Base-by-base conservation (phyloP, 1,284 basidiomycete genomes). In the Tilletia caries region DNA sequence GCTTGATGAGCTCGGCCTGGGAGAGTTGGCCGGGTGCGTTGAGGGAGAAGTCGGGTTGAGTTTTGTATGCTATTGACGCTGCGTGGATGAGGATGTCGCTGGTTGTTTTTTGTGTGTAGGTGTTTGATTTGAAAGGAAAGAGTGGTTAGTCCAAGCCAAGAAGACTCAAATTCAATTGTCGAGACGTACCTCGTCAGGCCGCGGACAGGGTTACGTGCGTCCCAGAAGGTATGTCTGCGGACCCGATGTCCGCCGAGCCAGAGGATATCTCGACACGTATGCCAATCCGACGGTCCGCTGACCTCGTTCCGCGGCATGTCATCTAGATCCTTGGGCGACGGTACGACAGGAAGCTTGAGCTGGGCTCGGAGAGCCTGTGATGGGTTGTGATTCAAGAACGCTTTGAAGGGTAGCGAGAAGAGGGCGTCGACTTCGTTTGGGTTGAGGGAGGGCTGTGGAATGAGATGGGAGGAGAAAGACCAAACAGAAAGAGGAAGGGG, bases 1-100 rank as follows among this genome's bases (percentile, higher is more conserved):
- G 43, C 29, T 65, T 46, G 62, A 82, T 79, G 32, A 82, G 67
- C 2, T 71, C 71, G 0, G 75, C 74, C 27, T 79, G 71, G 15
- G 66, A 68, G 23, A 37, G 41, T 23, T 54, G 46, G 52, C 43
- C n/a, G n/a, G 60, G 67, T 10, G 68, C 67, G 2, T 25, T 18
- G 18, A 75, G 43, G 8, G 66, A 67, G 58, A 74, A 81, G 37
- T 71, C 62, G 0, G 80, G 75, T 3, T 6, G 1, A 3, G 60
- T 52, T 0, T 29, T 71, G 64, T 78, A 82, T 0, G 80, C 80
- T 5, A 81, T 70, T 0, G 33, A 12, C 1, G 80, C 78, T 13
- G 78, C 77, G 12, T 71, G 67, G 54, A 82, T 79, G 8, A 82
- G 68, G 33, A 82, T 81, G 68, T 82, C 80, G 37, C 77, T 76